These are phyloP conservation scores for Bidens hawaiensis DNA, from an alignment of 140 eudicot genomes.

Conservation along the genomic window DNA sequence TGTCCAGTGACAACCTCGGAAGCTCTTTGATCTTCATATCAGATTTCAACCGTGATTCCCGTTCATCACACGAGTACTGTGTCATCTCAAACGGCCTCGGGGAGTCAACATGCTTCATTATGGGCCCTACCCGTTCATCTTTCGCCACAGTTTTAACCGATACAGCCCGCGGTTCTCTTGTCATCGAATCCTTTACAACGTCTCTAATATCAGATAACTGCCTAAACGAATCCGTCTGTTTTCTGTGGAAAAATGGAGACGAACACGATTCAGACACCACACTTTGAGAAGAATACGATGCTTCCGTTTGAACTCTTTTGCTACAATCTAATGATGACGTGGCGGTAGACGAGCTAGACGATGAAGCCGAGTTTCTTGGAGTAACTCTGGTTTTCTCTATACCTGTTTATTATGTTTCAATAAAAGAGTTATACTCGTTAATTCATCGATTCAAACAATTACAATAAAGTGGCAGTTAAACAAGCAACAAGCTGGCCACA, in stretches of 20 bases:
- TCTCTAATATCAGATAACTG: constrained; percentile 54
- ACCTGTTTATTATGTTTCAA: background rate
- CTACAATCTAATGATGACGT: constrained; percentile 41
- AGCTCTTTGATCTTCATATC: constrained; percentile 57
- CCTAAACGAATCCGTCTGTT: constrained; percentile 30
- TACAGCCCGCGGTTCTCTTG: constrained; percentile 53
- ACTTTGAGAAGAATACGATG: constrained; percentile 34
- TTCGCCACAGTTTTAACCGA: constrained; percentile 38
- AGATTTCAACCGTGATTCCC: constrained; percentile 49
- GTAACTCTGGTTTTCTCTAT: constrained; percentile 42
- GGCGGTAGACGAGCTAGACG: constrained; percentile 54
- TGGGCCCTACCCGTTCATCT: constrained; percentile 35
- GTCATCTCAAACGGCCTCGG: constrained; percentile 64
- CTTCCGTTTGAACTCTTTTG: constrained; percentile 37
- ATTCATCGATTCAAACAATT: no score
- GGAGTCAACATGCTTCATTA: constrained; percentile 62
- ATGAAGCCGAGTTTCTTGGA: constrained; percentile 50
- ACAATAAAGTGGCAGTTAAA: no score
- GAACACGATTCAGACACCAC: constrained; percentile 34
- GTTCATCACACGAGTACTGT: constrained; percentile 79
- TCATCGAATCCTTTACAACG: constrained; percentile 65
- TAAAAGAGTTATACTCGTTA: no score
- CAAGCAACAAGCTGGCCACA: no score
- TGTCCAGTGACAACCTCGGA: constrained; percentile 83
- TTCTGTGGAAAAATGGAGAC: constrained; percentile 18